Evolutionary conservation across 768 basidiomycete genomes (phyloP).

Genomic region (Mycena amicta): DNA sequence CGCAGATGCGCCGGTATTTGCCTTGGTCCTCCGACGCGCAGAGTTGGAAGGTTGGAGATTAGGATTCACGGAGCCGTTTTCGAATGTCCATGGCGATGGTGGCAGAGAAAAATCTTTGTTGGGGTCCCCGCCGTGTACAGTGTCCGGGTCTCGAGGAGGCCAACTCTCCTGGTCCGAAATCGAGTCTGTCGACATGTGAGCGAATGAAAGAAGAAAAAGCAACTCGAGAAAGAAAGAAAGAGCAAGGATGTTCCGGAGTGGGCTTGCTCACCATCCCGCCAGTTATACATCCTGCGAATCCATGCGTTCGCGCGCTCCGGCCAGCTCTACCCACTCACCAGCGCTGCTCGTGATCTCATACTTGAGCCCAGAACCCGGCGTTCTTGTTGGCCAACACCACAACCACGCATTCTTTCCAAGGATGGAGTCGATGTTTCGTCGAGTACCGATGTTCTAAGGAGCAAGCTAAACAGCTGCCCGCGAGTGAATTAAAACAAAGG

Average conservation of each 20-base stretch:
- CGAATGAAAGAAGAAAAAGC: slow-evolving; percentile 1
- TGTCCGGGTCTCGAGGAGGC: slow-evolving; percentile 74
- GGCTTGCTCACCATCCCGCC: slow-evolving; percentile 5
- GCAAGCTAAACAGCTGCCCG: slow-evolving; percentile 11
- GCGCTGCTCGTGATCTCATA: slow-evolving; percentile 71
- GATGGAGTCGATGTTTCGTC: slow-evolving; percentile 74
- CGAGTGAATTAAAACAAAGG: slow-evolving; percentile 13
- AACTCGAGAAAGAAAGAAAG: slow-evolving; percentile 7
- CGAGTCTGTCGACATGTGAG: slow-evolving; percentile 18
- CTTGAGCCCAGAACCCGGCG: slow-evolving; percentile 73
- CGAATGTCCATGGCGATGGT: slow-evolving; percentile 84
- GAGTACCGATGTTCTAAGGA: slow-evolving; percentile 77
- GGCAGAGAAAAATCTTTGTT: slow-evolving; percentile 50
- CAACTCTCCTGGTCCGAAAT: slow-evolving; percentile 43
- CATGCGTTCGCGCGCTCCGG: slow-evolving; percentile 20
- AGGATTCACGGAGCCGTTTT: slow-evolving; percentile 77
- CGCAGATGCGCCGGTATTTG: slow-evolving; percentile 42
- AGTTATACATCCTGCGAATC: neutral
- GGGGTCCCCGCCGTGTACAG: slow-evolving; percentile 31
- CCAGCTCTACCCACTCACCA: slow-evolving; percentile 72
- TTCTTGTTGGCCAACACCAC: slow-evolving; percentile 82
- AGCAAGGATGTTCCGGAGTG: neutral
- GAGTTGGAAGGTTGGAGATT: slow-evolving; percentile 64
- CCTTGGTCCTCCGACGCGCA: slow-evolving; percentile 25
- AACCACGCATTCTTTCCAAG: slow-evolving; percentile 73